Conservation (phyloP, 139 green algal genomes). For the Chlamydomonas schloesseri region DNA sequence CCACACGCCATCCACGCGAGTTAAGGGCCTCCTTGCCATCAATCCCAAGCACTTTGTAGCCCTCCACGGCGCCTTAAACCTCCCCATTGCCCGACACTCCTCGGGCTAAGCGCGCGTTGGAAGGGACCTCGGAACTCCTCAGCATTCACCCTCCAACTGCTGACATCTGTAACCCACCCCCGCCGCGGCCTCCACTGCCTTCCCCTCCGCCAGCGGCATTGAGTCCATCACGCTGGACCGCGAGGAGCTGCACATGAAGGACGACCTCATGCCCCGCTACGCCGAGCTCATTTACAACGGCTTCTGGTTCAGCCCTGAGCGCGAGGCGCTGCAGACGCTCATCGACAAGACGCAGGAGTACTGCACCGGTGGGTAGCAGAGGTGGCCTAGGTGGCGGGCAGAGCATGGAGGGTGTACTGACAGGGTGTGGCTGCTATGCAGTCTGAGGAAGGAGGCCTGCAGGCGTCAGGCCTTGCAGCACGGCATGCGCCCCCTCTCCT, state of each 20-base stretch:
- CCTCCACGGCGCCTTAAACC: no score
- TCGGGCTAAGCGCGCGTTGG: no score
- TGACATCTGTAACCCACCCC: no score
- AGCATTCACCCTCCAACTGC: no score
- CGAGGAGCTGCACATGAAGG: conserved; percentile 93
- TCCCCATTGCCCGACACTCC: no score
- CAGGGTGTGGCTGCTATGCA: no score
- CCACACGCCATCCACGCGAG: no score
- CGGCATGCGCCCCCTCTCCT: neutral
- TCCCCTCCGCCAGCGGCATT: conserved; percentile 70
- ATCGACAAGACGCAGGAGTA: conserved; percentile 90
- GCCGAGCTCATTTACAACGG: conserved; percentile 88
- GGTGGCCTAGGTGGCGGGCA: neutral
- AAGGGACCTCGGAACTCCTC: no score
- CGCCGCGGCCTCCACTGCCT: neutral
- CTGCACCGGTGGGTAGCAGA: conserved; percentile 66
- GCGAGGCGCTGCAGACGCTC: conserved; percentile 89
- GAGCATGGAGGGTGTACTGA: neutral
- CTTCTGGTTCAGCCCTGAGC: conserved; percentile 82
- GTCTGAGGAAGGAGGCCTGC: neutral
- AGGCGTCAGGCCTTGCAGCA: no score
- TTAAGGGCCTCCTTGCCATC: no score
- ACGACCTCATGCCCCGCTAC: conserved; percentile 83
- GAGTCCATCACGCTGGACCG: conserved; percentile 94
- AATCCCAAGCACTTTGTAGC: no score